These are phyloP conservation scores for Chlamydomonas sp. DNA, from an alignment of 139 green algal genomes.

Conservation along the genomic window DNA sequence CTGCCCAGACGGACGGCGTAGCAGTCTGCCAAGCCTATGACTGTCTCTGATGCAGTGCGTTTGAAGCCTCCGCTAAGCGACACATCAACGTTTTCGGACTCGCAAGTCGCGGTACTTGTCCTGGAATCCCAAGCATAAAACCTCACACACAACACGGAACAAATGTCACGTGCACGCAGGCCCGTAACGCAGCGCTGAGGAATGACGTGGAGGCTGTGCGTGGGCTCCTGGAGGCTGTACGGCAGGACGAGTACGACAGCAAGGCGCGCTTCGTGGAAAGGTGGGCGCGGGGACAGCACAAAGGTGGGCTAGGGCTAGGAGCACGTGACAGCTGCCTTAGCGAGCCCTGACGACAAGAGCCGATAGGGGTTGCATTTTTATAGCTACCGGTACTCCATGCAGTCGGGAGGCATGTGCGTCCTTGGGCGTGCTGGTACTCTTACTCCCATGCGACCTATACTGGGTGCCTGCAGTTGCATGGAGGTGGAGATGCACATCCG, in stretches of 20 bases:
- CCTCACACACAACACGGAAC: not conserved
- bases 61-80: too few species aligned
- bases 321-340: not conserved
- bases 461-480: slow-evolving; percentile 1
- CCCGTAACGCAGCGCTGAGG: slow-evolving; percentile 1
- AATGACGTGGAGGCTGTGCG: not conserved
- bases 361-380: too few species aligned
- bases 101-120: not conserved
- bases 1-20: not conserved
- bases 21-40: too few species aligned
- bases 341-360: too few species aligned
- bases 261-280: slow-evolving; percentile 8
- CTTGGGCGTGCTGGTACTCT: not conserved
- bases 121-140: not conserved
- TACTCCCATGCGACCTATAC: not conserved
- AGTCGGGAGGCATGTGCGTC: too few species aligned
- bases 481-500: slow-evolving; percentile 2
- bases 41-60: too few species aligned
- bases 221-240: not conserved
- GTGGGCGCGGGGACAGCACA: not conserved
- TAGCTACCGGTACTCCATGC: too few species aligned
- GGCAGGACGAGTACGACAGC: not conserved
- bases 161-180: not conserved
- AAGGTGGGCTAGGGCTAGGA: not conserved
- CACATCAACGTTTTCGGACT: too few species aligned